Evolutionary conservation across 1,139 yeast species (phyloP), one percentile per base, ranked within the genome.

Genomic region (Magnusiomyces paraingens): DNA sequence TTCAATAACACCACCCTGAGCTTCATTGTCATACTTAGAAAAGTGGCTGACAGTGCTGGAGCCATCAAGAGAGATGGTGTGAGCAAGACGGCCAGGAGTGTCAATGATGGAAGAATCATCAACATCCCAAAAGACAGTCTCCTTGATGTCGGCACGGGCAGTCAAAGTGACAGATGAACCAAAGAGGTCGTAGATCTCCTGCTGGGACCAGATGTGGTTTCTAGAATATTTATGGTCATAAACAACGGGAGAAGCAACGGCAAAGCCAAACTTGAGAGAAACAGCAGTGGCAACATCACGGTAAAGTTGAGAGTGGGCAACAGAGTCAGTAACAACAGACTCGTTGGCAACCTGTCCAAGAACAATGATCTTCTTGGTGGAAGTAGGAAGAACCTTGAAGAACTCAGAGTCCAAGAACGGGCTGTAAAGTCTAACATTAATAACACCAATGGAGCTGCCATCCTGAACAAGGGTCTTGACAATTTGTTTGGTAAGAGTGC

Each of bases 1-100:
- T 68, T 86, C 89, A 68, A 84, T 82, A n/a, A 81, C 68, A 59
- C 96, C 96, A 42, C 93, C 94, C 48, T 78, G 78, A 22, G 80
- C 72, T 29, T 77, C 70, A 66, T 87, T 89, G 68, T 91, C 96
- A 63, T 74, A 89, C 63, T 79, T 80, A 53, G 84, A 79, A 68
- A 86, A 77, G 66, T 80, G 77, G 56, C 77, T 72, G 58, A 87
- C 77, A 36, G 71, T 66, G 57, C 80, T 75, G 54, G 75, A 67
- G 57, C 80, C 79, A 63, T 83, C 89, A 64, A 86, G 75, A 2
- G 95, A 83, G 60, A 88, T 76, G 20, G 90, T 76, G 58, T 83
- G 85, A 0, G 93, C 86, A 57, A 91, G 71, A 61, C 82, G 82
- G 49, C 83, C 77, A 26, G 90, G 83, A 49, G 84, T 79, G 40